Conservation (phyloP, 2,329 filamentous ascomycete species). For the Niveomyces coronatus region DNA sequence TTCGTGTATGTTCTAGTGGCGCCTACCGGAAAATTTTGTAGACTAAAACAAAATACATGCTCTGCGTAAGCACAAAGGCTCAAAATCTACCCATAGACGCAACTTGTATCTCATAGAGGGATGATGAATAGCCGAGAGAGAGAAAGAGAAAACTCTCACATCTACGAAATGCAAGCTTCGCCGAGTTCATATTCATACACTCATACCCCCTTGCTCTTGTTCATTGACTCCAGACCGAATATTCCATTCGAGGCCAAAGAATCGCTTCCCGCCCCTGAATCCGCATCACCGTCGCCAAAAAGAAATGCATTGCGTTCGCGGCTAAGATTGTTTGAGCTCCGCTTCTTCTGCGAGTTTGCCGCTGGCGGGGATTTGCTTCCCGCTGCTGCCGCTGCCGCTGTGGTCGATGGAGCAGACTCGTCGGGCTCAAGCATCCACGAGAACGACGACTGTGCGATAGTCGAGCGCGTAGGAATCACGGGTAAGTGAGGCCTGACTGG, state of each 20-base stretch:
- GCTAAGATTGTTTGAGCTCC: slow-evolving; percentile 32
- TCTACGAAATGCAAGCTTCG: no score
- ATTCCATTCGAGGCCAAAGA: slow-evolving; percentile 36
- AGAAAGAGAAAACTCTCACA: no score
- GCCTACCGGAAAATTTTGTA: no score
- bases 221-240: slow-evolving; percentile 44
- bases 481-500: slow-evolving; percentile 18
- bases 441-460: slow-evolving; percentile 63
- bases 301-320: slow-evolving; percentile 49
- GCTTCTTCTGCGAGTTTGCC: slow-evolving; percentile 28
- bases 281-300: slow-evolving; percentile 40
- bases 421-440: slow-evolving; percentile 67
- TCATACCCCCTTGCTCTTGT: slow-evolving; percentile 16
- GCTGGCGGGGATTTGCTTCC: slow-evolving; percentile 21
- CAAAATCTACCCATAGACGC: no score
- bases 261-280: slow-evolving; percentile 17
- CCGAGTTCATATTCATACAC: no score
- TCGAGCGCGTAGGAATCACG: slow-evolving; percentile 49
- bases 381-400: slow-evolving; percentile 11
- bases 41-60: no score
- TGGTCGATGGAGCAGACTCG: slow-evolving; percentile 19
- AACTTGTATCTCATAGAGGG: no score
- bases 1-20: no score
- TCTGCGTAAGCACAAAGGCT: no score
- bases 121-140: no score